Base-by-base conservation (phyloP, 1,284 basidiomycete species). In the Anthracocystis panici-leucophaei region DNA sequence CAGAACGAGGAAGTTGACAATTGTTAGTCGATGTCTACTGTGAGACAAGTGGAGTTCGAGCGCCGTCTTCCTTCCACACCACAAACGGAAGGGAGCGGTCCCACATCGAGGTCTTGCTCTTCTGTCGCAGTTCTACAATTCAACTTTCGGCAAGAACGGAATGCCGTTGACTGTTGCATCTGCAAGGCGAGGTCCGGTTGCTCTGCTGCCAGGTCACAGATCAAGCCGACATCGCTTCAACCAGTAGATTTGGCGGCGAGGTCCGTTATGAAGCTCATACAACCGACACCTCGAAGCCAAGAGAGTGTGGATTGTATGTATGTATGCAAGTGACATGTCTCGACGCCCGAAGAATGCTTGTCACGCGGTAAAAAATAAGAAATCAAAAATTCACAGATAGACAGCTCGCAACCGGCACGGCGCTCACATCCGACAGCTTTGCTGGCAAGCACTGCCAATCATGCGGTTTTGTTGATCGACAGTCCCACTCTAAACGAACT, bases 271-370 rank as follows among this genome's bases (percentile, higher is more conserved):
- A 14, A 25, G 12, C 48, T 31, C 8, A 18, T 18, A 14, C 27
- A 20, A 29, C 48, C 48, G 48, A 49, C 8, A 18, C 12, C 46
- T 48, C 27, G 46, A 48, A 18, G 46, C 46, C 11, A 25, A 41
- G 38, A 14, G 38, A 40, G 23, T 5, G 21, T 9, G 27, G 27
- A 27, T 27, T 27, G 27, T 27, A 27, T 27, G 27, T 27, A 27
- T 35, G 20, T 7, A 57, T 65, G 62, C 67, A 61, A 21, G 52
- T 65, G 61, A 70, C 67, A 70, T 70, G 57, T 65, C 67, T 70
- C 54, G 50, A 48, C 38, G 33, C 29, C 42, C 33, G n/a, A 25
- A 40, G 52, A 38, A 53, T 55, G 50, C 21, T n/a, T 49, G 56
- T 38, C 40, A 50, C 16, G 23, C 16, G 5, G 40, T 45, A 21